These are phyloP conservation scores for Candida dendrica DNA, from an alignment of 805 yeast genomes.

Conservation along the genomic window DNA sequence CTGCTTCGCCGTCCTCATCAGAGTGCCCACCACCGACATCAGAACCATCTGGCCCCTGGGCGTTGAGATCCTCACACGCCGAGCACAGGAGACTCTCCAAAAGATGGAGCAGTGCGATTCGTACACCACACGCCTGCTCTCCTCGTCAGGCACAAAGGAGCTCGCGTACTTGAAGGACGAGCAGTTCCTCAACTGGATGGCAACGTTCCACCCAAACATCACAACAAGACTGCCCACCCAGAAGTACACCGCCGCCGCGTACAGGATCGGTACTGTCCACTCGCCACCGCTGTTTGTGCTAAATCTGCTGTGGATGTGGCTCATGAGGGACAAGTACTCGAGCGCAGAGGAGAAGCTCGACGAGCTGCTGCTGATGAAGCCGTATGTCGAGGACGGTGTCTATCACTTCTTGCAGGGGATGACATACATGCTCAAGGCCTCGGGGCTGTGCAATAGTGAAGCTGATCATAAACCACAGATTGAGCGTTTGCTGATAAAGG, in stretches of 20 bases:
- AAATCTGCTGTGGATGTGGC: constrained; percentile 14
- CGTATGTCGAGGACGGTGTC: constrained; percentile 17
- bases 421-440: constrained; percentile 15
- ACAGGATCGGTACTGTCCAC: constrained; percentile 7
- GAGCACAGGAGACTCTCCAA: constrained; percentile 9
- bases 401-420: constrained; percentile 18
- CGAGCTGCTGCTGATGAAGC: constrained; percentile 8
- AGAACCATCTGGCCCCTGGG: constrained; percentile 61
- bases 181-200: constrained; percentile 17
- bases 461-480: constrained; percentile 3
- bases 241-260: constrained; percentile 4
- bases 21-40: constrained; percentile 44
- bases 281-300: constrained; percentile 9
- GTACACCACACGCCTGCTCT: constrained; percentile 2
- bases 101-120: constrained; percentile 2
- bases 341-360: constrained; percentile 12
- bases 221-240: not conserved
- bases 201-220: constrained; percentile 4
- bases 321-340: constrained; percentile 12
- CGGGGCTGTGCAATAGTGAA: not conserved
- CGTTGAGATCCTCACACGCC: constrained; percentile 41
- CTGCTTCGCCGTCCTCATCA: constrained; percentile 40
- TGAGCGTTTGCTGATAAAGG: constrained; percentile 7
- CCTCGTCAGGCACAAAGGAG: not conserved
- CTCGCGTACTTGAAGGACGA: constrained; percentile 12